These are phyloP conservation scores for Sphaerobolus stellatus DNA, from an alignment of 1,284 basidiomycete genomes.

Conservation along the genomic window DNA sequence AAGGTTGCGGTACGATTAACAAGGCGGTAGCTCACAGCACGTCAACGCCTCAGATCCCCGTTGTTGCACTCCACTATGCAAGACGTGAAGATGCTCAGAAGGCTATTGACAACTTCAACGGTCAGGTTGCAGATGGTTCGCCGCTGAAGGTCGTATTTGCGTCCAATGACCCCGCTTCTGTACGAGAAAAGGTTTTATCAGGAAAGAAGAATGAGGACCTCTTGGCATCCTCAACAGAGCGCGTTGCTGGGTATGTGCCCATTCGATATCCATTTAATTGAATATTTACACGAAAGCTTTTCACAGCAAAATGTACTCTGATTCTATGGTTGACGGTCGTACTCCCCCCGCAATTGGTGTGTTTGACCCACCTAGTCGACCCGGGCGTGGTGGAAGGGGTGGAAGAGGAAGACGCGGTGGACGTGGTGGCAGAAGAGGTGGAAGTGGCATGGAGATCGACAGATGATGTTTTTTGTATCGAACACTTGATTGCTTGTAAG, in stretches of 20 bases:
- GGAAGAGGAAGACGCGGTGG: slow-evolving; percentile 29
- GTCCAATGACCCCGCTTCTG: slow-evolving; percentile 50
- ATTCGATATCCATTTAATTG: slow-evolving; percentile 4
- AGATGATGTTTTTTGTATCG: slow-evolving; percentile 19
- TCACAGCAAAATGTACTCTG: slow-evolving; percentile 81
- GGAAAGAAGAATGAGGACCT: slow-evolving; percentile 55
- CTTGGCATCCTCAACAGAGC: neutral
- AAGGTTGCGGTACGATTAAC: slow-evolving; percentile 69
- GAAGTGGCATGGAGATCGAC: slow-evolving; percentile 41
- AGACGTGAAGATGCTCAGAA: slow-evolving; percentile 58
- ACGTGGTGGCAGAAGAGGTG: slow-evolving; percentile 18
- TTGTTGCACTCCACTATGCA: slow-evolving; percentile 75
- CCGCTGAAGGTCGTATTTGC: slow-evolving; percentile 61
- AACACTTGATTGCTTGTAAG: no score
- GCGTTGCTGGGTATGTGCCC: slow-evolving; percentile 9
- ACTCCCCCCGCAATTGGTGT: slow-evolving; percentile 62
- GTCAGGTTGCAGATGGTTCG: slow-evolving; percentile 79
- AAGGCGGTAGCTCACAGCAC: slow-evolving; percentile 47
- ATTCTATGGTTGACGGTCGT: slow-evolving; percentile 70
- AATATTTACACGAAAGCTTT: neutral
- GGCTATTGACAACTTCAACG: slow-evolving; percentile 74
- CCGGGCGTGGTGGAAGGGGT: slow-evolving; percentile 31
- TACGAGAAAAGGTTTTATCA: slow-evolving; percentile 38
- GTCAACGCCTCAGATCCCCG: slow-evolving; percentile 45
- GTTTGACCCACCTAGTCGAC: slow-evolving; percentile 22